Conservation (phyloP, 2,329 filamentous ascomycete genomes). For the Colletotrichum sansevieriae region DNA sequence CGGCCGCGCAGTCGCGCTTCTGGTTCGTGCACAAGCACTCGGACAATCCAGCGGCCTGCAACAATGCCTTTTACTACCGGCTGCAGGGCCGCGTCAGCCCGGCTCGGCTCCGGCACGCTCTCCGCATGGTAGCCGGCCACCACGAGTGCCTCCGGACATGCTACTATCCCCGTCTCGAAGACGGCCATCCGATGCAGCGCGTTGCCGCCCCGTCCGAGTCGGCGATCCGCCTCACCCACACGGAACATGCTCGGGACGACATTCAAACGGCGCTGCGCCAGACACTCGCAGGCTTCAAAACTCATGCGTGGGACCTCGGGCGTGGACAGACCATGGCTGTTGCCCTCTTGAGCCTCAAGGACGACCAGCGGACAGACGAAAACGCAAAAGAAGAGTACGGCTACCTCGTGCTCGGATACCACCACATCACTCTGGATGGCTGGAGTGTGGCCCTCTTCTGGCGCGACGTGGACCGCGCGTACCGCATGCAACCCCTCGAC, state of each 20-base stretch:
- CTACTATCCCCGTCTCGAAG: slow-evolving; percentile 42
- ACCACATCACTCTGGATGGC: slow-evolving; percentile 66
- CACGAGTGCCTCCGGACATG: slow-evolving; percentile 53
- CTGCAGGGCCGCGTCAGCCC: slow-evolving; percentile 51
- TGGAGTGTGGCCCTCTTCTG: slow-evolving; percentile 58
- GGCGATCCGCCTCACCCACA: slow-evolving; percentile 6
- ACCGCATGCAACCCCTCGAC: slow-evolving; percentile 48
- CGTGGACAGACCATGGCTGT: slow-evolving; percentile 2
- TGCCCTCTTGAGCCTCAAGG: neutral
- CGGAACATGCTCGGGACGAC: neutral
- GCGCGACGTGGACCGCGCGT: slow-evolving; percentile 58
- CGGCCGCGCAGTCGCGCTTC: slow-evolving; percentile 56
- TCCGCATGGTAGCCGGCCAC: slow-evolving; percentile 46
- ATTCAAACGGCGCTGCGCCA: neutral
- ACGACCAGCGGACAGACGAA: slow-evolving; percentile 46
- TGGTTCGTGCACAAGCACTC: slow-evolving; percentile 54
- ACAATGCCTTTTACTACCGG: slow-evolving; percentile 51
- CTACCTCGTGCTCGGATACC: slow-evolving; percentile 56
- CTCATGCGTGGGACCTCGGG: slow-evolving; percentile 5
- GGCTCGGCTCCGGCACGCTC: slow-evolving; percentile 49
- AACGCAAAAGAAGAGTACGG: too few species aligned
- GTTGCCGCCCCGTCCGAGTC: slow-evolving; percentile 12
- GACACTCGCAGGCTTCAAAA: slow-evolving; percentile 1
- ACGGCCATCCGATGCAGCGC: slow-evolving; percentile 5
- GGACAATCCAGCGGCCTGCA: slow-evolving; percentile 55